These are phyloP conservation scores for Alopecurus myosuroides DNA, from an alignment of 176 grass and related monocot species.

Conservation along the genomic window DNA sequence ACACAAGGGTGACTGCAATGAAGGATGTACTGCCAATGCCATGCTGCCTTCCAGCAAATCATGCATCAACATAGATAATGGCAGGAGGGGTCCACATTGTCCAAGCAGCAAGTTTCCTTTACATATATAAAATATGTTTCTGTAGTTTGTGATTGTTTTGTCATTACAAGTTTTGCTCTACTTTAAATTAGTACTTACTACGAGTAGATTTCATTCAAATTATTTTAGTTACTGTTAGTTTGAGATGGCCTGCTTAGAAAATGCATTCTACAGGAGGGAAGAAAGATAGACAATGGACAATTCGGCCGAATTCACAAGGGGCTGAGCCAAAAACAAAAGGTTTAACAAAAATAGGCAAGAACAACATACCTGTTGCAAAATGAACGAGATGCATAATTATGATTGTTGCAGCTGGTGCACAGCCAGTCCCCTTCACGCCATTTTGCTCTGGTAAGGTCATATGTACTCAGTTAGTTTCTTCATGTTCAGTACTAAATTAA, in stretches of 20 bases:
- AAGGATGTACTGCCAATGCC: neutral
- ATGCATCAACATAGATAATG: neutral
- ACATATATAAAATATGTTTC: neutral
- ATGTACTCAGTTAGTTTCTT: neutral
- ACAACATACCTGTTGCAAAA: slow-evolving; percentile 88
- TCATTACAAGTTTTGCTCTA: neutral
- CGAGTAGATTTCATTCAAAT: neutral
- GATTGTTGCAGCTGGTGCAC: slow-evolving; percentile 92
- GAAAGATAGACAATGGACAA: neutral
- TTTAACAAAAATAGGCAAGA: neutral
- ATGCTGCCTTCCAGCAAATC: neutral
- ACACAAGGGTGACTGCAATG: neutral
- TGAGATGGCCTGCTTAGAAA: neutral
- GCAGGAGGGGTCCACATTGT: neutral
- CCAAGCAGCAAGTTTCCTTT: neutral
- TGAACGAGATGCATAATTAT: slow-evolving; percentile 93
- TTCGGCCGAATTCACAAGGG: neutral
- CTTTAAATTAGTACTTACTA: neutral
- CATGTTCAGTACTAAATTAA: neutral
- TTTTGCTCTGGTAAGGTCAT: slow-evolving; percentile 59
- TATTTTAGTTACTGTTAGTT: neutral
- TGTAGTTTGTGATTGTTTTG: neutral
- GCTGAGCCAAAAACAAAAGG: neutral
- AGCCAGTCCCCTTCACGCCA: slow-evolving; percentile 98
- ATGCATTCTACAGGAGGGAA: neutral